Conservation (phyloP, 345 rosid genomes). For the Citrus sp. region DNA sequence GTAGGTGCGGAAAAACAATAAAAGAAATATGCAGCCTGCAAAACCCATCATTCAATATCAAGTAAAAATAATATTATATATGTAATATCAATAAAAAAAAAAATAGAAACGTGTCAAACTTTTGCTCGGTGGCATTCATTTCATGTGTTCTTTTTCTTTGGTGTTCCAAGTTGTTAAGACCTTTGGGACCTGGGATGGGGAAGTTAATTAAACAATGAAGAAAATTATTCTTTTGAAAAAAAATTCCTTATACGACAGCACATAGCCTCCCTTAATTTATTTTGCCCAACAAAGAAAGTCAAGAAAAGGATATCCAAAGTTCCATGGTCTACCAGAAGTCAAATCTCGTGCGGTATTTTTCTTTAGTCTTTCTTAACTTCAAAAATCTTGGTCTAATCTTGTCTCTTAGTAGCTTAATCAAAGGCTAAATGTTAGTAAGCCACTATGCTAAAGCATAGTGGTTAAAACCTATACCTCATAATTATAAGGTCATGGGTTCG, state of each 20-base stretch:
- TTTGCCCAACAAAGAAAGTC: not conserved
- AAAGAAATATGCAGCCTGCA: not conserved
- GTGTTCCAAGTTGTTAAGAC: not conserved
- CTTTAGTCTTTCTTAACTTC: not conserved
- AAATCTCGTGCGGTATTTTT: conserved; percentile 4
- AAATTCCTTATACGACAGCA: not conserved
- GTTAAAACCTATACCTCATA: no score
- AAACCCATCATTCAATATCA: not conserved
- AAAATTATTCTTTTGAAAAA: not conserved
- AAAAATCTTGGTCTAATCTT: not conserved
- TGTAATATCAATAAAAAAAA: no score
- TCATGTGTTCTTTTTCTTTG: not conserved
- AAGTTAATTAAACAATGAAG: not conserved
- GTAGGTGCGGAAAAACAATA: not conserved
- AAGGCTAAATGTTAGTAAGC: no score
- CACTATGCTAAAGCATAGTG: no score
- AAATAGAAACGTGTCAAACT: conserved; percentile 6
- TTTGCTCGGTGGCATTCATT: not conserved
- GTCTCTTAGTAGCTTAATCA: not conserved
- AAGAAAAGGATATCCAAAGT: not conserved
- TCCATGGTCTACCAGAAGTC: conserved; percentile 6
- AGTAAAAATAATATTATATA: not conserved
- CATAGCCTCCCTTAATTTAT: not conserved
- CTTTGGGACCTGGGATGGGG: not conserved
- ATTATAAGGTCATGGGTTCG: fast-evolving